A percentile compares a stretch with the other conserved stretches of the same genome.
phyloP scores from a whole-genome alignment of 2,329 filamentous ascomycete genomes.

The Fulvia fulva region DNA sequence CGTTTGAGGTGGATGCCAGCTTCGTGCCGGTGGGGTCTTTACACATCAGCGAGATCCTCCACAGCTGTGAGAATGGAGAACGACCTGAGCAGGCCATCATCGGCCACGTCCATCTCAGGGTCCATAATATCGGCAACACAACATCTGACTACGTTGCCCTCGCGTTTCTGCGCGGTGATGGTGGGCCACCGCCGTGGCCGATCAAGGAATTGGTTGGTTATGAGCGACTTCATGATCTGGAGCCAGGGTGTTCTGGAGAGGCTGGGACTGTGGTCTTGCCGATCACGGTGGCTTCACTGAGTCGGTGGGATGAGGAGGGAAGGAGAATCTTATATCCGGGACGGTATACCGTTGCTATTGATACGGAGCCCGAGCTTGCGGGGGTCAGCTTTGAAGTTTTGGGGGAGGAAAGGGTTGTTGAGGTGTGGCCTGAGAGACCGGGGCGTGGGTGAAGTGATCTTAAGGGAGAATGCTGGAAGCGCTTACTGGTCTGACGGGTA shows the following conservation, averaged over 20 bases:
- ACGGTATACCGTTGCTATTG: neutral
- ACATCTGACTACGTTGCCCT: conserved; percentile 42
- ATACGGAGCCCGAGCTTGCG: neutral
- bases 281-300: conserved; percentile 35
- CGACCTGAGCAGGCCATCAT: neutral
- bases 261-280: neutral
- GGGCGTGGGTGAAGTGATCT: too few relatives aligned
- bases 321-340: conserved; percentile 24
- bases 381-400: neutral
- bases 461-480: too few relatives aligned
- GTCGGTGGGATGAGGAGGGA: neutral
- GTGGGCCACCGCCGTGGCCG: conserved; percentile 40
- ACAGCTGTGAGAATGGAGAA: too few relatives aligned
- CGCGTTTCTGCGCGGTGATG: conserved; percentile 36
- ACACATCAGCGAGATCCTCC: too few relatives aligned
- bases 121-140: conserved; percentile 37
- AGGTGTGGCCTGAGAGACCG: neutral
- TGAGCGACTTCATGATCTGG: conserved; percentile 12
- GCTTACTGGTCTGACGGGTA: too few relatives aligned
- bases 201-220: conserved; percentile 40
- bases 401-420: neutral
- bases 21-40: too few relatives aligned
- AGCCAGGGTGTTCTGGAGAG: neutral
- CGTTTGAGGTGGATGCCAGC: conserved; percentile 24
- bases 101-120: neutral